phyloP scores from a whole-genome alignment of 2,329 filamentous ascomycete genomes.

The Rasamsonia emersonii region DNA sequence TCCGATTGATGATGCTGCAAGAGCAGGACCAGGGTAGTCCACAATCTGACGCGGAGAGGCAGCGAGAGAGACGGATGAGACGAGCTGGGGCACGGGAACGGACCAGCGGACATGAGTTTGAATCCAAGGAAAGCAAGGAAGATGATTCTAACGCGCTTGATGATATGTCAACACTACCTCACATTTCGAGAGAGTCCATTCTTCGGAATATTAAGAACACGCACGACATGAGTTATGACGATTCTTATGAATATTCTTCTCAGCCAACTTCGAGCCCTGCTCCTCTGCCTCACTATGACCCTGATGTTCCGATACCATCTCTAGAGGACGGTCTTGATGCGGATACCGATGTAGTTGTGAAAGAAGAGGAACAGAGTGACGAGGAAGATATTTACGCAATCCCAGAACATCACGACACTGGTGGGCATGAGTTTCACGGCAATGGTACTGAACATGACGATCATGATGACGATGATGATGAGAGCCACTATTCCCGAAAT shows the following conservation, averaged over 20 bases:
- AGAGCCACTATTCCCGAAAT: constrained; percentile 46
- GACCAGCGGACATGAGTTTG: constrained; percentile 14
- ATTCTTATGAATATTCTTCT: constrained; percentile 57
- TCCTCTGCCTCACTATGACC: constrained; percentile 60
- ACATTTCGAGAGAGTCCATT: constrained; percentile 90
- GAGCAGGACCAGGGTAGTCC: constrained; percentile 54
- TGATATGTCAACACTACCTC: constrained; percentile 56
- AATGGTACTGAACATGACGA: constrained; percentile 32
- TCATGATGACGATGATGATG: constrained; percentile 44
- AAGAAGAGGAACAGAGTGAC: constrained; percentile 56
- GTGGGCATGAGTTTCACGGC: constrained; percentile 36
- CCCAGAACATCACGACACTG: constrained; percentile 44
- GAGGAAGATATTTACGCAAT: constrained; percentile 57
- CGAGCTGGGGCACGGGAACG: constrained; percentile 39
- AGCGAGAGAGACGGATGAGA: constrained; percentile 61
- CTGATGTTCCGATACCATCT: constrained; percentile 82
- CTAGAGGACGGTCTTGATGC: constrained; percentile 59
- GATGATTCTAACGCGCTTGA: constrained; percentile 25
- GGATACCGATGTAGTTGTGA: constrained; percentile 52
- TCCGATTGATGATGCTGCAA: constrained; percentile 77
- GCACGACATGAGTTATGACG: constrained; percentile 53
- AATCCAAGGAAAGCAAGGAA: constrained; percentile 18
- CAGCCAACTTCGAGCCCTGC: constrained; percentile 52
- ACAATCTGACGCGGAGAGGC: constrained; percentile 51
- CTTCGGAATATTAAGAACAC: constrained; percentile 66